These are phyloP conservation scores for Stachybotrys elegans DNA, from an alignment of 2,329 filamentous ascomycete species.

Conservation along the genomic window DNA sequence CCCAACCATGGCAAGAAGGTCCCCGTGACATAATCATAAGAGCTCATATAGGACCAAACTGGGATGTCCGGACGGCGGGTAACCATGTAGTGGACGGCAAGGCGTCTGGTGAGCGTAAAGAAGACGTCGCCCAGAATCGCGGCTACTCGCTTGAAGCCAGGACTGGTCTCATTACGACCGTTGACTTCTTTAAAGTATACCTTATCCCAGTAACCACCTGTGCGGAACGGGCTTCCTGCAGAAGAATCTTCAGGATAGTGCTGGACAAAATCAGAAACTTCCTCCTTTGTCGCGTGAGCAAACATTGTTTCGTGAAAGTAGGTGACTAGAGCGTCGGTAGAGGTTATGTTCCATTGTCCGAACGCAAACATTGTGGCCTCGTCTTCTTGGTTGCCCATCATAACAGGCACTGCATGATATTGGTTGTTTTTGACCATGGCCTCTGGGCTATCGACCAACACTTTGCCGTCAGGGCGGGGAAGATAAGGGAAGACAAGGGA, in stretches of 20 bases:
- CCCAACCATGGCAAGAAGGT: no score
- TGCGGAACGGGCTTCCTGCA: not conserved
- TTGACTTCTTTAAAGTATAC: no score
- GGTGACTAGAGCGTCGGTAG: not conserved
- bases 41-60: slow-evolving; percentile 5
- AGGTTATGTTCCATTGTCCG: not conserved
- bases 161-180: no score
- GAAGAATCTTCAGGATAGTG: not conserved
- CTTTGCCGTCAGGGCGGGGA: not conserved
- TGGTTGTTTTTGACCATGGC: not conserved
- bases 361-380: not conserved
- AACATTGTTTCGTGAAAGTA: not conserved
- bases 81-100: slow-evolving; percentile 1
- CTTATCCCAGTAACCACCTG: not conserved
- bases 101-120: slow-evolving; percentile 4
- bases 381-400: not conserved
- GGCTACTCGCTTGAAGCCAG: not conserved
- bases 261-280: not conserved
- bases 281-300: not conserved
- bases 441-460: not conserved
- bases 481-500: not conserved
- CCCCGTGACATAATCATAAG: not conserved
- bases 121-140: slow-evolving; percentile 4
- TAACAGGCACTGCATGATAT: not conserved
- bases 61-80: slow-evolving; percentile 1